phyloP scores from a whole-genome alignment of 306 rosid species.

The Malus fusca region DNA sequence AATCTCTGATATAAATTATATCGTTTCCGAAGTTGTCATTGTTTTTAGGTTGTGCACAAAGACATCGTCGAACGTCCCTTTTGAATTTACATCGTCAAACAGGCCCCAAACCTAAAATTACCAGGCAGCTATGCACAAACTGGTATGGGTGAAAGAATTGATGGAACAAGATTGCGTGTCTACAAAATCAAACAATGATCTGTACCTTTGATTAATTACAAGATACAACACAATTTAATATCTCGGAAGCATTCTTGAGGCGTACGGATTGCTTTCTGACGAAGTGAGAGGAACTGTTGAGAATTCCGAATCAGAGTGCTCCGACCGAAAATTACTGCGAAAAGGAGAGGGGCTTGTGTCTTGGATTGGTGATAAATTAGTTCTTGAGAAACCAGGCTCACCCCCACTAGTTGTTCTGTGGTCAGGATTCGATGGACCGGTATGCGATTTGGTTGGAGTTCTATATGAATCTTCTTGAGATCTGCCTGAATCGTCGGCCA shows the following conservation, averaged over 20 bases:
- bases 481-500: slow-evolving; percentile 31
- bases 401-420: slow-evolving; percentile 25
- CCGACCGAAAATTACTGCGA: slow-evolving; percentile 40
- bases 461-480: slow-evolving; percentile 35
- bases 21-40: not conserved
- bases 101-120: not conserved
- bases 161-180: slow-evolving; percentile 39
- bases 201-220: slow-evolving; percentile 68
- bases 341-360: slow-evolving; percentile 24
- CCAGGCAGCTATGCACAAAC: slow-evolving; percentile 5
- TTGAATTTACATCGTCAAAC: not conserved
- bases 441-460: slow-evolving; percentile 6
- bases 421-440: slow-evolving; percentile 21
- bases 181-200: slow-evolving; percentile 35
- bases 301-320: slow-evolving; percentile 65
- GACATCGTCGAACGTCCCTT: too few relatives aligned
- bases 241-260: slow-evolving; percentile 44
- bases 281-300: slow-evolving; percentile 85
- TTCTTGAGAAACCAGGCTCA: slow-evolving; percentile 22
- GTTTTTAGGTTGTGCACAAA: not conserved
- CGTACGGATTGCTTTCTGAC: slow-evolving; percentile 42
- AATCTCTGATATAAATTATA: too few relatives aligned
- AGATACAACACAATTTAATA: slow-evolving; percentile 25
- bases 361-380: slow-evolving; percentile 31
- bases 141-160: slow-evolving; percentile 43